Conservation (phyloP, 306 rosid genomes). For the Hippophae tibetana region DNA sequence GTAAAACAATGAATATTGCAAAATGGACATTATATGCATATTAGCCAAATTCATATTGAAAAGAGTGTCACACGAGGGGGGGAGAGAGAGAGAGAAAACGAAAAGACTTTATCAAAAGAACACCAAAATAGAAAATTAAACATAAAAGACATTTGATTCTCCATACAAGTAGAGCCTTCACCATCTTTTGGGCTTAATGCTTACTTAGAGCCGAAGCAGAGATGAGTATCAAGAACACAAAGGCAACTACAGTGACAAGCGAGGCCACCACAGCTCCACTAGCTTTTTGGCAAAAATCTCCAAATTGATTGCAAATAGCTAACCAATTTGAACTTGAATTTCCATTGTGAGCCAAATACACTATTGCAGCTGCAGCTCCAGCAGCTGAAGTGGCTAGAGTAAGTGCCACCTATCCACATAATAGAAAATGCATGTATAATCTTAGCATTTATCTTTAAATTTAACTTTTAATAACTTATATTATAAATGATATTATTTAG, state of each 20-base stretch:
- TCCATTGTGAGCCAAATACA: conserved; percentile 80
- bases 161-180: too few relatives aligned
- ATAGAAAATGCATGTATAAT: too few relatives aligned
- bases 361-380: conserved; percentile 67
- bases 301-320: conserved; percentile 75
- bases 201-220: conserved; percentile 57
- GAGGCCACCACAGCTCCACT: conserved; percentile 72
- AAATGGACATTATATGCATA: too few relatives aligned
- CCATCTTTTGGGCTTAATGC: conserved; percentile 5
- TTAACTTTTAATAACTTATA: too few relatives aligned
- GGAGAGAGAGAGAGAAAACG: too few relatives aligned
- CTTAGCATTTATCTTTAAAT: too few relatives aligned
- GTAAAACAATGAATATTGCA: too few relatives aligned
- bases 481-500: too few relatives aligned
- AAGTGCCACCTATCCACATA: conserved; percentile 47
- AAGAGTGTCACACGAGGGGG: too few relatives aligned
- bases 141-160: conserved; percentile 1
- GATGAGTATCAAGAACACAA: conserved; percentile 40
- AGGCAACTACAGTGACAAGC: conserved; percentile 33
- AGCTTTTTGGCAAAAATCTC: conserved; percentile 47
- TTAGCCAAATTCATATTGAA: too few relatives aligned
- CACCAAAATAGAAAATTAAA: neutral
- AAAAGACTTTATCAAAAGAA: too few relatives aligned
- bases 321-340: conserved; percentile 67
- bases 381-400: conserved; percentile 53